These are phyloP conservation scores for Hydnomerulius pinastri DNA, from an alignment of 768 basidiomycete species.

Conservation along the genomic window DNA sequence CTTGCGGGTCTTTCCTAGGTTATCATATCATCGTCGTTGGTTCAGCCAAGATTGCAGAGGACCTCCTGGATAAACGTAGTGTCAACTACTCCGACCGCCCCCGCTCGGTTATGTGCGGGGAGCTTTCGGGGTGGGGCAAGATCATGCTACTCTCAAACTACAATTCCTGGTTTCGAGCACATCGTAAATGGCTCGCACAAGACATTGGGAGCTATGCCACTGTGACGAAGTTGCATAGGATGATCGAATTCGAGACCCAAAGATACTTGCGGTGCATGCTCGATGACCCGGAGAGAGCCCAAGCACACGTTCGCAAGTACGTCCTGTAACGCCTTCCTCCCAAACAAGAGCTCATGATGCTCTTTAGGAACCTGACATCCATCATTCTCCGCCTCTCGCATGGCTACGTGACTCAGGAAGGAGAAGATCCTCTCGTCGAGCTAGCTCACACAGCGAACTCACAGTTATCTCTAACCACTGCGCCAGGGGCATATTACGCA, in stretches of 20 bases:
- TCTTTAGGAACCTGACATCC: slow-evolving; percentile 14
- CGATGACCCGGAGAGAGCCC: slow-evolving; percentile 7
- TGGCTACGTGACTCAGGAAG: slow-evolving; percentile 38
- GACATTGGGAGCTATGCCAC: slow-evolving; percentile 12
- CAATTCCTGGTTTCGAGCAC: slow-evolving; percentile 14
- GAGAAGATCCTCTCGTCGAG: slow-evolving; percentile 38
- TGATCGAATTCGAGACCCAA: slow-evolving; percentile 21
- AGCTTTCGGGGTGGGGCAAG: slow-evolving; percentile 23
- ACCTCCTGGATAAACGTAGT: slow-evolving; percentile 49
- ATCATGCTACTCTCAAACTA: slow-evolving; percentile 17
- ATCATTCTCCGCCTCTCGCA: slow-evolving; percentile 40
- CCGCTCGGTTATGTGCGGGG: slow-evolving; percentile 19
- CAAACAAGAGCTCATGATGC: not conserved
- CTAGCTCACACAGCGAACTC: slow-evolving; percentile 29
- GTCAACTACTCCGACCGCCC: slow-evolving; percentile 40
- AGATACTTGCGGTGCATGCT: slow-evolving; percentile 12
- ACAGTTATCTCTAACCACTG: slow-evolving; percentile 16
- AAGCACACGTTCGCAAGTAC: slow-evolving; percentile 16
- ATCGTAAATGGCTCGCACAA: slow-evolving; percentile 21
- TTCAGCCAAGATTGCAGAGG: slow-evolving; percentile 40
- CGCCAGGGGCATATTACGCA: slow-evolving; percentile 9
- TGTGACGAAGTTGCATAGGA: slow-evolving; percentile 11
- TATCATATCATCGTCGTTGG: slow-evolving; percentile 46
- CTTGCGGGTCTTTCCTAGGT: slow-evolving; percentile 11
- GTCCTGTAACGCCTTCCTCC: not conserved